Conservation (phyloP, 2,329 filamentous ascomycete genomes). For the Fusarium drepaniforme region DNA sequence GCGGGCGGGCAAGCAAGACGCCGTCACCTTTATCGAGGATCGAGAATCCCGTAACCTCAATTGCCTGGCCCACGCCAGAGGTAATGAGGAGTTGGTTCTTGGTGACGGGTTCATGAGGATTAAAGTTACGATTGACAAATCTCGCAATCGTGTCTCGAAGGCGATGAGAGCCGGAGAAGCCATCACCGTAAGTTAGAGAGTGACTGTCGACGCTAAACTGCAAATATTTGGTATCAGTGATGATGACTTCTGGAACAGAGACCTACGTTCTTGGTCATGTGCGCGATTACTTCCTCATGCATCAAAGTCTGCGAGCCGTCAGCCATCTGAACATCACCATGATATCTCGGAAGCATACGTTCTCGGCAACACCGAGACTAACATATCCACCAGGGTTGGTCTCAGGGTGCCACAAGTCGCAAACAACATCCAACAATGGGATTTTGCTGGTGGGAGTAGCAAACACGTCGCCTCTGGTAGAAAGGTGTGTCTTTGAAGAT, state of each 20-base stretch:
- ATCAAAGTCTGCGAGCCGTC: background rate
- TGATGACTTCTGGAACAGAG: background rate
- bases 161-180: background rate
- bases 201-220: background rate
- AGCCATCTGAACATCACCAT: background rate
- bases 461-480: background rate
- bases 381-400: background rate
- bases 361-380: background rate
- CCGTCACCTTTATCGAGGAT: background rate
- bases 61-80: background rate
- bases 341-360: background rate
- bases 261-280: background rate
- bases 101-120: background rate
- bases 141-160: background rate
- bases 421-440: background rate
- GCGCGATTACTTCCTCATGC: background rate
- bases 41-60: background rate
- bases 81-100: background rate
- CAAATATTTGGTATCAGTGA: background rate
- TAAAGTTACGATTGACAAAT: background rate
- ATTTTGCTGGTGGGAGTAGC: background rate
- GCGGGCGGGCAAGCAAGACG: background rate
- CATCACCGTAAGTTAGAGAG: background rate
- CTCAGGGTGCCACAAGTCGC: background rate
- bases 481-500: background rate